Percentiles rank a stretch among this genome's conserved stretches.
These are phyloP conservation scores for Trichoderma brevicompactum DNA, from an alignment of 2,329 filamentous ascomycete genomes.

Conservation along the genomic window DNA sequence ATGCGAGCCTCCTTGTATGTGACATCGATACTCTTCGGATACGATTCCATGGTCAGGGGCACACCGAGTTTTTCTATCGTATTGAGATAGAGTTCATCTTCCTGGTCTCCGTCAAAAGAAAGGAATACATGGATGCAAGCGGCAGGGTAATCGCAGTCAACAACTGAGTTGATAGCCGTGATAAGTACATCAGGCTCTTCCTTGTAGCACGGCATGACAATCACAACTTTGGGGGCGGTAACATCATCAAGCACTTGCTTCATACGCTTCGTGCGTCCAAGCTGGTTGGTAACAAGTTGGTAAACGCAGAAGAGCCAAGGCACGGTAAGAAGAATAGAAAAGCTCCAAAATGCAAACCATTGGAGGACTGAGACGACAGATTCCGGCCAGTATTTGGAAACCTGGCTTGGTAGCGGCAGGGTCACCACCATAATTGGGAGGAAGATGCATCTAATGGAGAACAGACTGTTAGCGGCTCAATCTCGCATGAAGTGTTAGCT, in stretches of 20 bases:
- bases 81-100: slow-evolving; percentile 86
- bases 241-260: slow-evolving; percentile 82
- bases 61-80: slow-evolving; percentile 86
- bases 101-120: slow-evolving; percentile 88
- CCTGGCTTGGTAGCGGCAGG: slow-evolving; percentile 74
- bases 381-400: slow-evolving; percentile 74
- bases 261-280: slow-evolving; percentile 80
- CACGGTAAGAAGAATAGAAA: slow-evolving; percentile 79
- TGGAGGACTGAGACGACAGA: slow-evolving; percentile 74
- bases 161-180: slow-evolving; percentile 86
- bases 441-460: slow-evolving; percentile 70
- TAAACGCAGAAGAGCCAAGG: slow-evolving; percentile 95
- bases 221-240: slow-evolving; percentile 89
- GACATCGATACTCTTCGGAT: slow-evolving; percentile 90
- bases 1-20: slow-evolving; percentile 80
- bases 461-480: background rate
- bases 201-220: slow-evolving; percentile 97
- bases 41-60: slow-evolving; percentile 73
- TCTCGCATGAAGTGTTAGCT: background rate
- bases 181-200: slow-evolving; percentile 84
- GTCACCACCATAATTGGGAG: slow-evolving; percentile 94
- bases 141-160: slow-evolving; percentile 90
- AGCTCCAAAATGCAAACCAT: slow-evolving; percentile 96
- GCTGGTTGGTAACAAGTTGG: slow-evolving; percentile 82
- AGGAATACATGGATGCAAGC: slow-evolving; percentile 93